phyloP scores from a whole-genome alignment of 768 basidiomycete genomes.

The Crepidotus variabilis region DNA sequence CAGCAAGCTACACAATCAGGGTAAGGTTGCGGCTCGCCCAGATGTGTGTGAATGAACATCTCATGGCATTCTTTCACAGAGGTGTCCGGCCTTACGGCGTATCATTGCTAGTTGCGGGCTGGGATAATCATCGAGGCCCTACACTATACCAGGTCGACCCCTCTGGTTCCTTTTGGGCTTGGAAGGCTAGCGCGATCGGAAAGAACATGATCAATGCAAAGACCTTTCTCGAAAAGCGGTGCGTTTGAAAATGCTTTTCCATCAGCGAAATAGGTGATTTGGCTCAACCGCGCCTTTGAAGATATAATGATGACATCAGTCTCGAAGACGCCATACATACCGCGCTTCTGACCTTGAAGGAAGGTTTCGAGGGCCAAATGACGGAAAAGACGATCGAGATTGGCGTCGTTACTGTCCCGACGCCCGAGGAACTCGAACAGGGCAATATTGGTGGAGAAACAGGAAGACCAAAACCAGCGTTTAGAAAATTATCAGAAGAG shows the following conservation, averaged over 20 bases:
- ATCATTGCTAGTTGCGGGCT: constrained; percentile 94
- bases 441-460: constrained; percentile 67
- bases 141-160: constrained; percentile 99
- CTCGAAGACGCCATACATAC: constrained; percentile 99
- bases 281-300: constrained; percentile 31
- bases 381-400: constrained; percentile 99
- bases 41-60: constrained; percentile 1
- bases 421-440: constrained; percentile 61
- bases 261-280: constrained; percentile 15
- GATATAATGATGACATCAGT: constrained; percentile 99
- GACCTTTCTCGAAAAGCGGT: constrained; percentile 99
- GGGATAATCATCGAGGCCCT: constrained; percentile 92
- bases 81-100: constrained; percentile 99
- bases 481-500: constrained; percentile 93
- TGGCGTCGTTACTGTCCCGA: constrained; percentile 90
- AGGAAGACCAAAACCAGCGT: constrained; percentile 77
- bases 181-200: constrained; percentile 99
- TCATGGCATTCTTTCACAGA: constrained; percentile 43
- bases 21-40: constrained; percentile 42
- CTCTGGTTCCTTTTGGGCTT: constrained; percentile 98
- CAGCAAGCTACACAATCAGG: constrained; percentile 99
- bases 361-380: constrained; percentile 99
- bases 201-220: constrained; percentile 99
- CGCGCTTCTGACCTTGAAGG: constrained; percentile 94
- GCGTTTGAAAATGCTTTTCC: constrained; percentile 24